These are phyloP conservation scores for Kwoniella botswanensis DNA, from an alignment of 768 basidiomycete species.

Conservation along the genomic window DNA sequence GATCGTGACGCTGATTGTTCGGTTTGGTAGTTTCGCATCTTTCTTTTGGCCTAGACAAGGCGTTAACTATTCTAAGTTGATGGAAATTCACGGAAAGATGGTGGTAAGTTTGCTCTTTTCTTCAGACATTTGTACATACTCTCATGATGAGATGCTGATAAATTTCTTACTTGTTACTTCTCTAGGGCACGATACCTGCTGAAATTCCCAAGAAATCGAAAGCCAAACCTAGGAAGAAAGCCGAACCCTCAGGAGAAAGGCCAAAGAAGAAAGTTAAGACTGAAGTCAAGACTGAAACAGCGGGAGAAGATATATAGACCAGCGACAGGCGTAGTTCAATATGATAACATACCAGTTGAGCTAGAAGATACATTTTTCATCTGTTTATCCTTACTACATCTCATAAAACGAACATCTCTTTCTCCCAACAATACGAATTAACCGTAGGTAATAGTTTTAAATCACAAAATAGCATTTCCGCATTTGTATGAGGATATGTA, in stretches of 20 bases:
- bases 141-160: neutral
- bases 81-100: slow-evolving; percentile 96
- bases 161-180: too few relatives aligned
- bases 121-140: neutral
- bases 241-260: slow-evolving; percentile 20
- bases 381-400: neutral
- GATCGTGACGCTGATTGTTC: neutral
- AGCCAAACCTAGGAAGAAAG: slow-evolving; percentile 35
- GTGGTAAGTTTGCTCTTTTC: slow-evolving; percentile 47
- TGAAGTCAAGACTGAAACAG: slow-evolving; percentile 11
- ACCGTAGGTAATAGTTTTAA: too few relatives aligned
- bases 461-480: neutral
- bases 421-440: too few relatives aligned
- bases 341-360: neutral
- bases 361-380: neutral
- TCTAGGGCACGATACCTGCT: slow-evolving; percentile 6
- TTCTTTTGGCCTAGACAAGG: slow-evolving; percentile 94
- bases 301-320: neutral
- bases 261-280: slow-evolving; percentile 36
- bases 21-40: slow-evolving; percentile 75
- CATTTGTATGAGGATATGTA: neutral
- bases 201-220: slow-evolving; percentile 29
- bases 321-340: too few relatives aligned
- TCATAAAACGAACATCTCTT: too few relatives aligned
- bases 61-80: slow-evolving; percentile 87